Base-by-base conservation (phyloP, 176 grass and related monocot species). In the Triticum monococcum region DNA sequence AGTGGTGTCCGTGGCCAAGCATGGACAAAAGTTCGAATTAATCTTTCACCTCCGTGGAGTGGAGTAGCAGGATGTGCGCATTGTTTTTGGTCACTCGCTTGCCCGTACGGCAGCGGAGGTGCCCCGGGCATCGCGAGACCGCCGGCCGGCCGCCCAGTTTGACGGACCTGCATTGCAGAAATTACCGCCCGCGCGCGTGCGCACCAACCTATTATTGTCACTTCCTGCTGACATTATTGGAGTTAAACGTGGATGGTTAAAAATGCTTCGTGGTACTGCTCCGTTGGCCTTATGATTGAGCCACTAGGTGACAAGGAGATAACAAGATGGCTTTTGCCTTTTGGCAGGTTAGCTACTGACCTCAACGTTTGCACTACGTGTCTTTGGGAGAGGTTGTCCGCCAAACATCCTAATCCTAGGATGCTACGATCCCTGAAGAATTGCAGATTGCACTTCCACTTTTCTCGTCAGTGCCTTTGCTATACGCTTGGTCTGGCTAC, bases 71-170 rank as follows among this genome's bases (percentile, higher is more conserved):
- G 46, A 76, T 83, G 23, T 52, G 73, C 61, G 25, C 35, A 32
- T 10, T 38, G 0, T 46, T 65, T 25, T 23, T 9, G 9, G 60
- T 9, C 72, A 12, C 40, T 38, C 11, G 7, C 40, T 38, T 7
- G 16, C 22, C 6, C 64, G 72, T 72, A 72, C 89, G 68, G 68
- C 50, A 0, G 50, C 77, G 56, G 57, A 79, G 31, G 57, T 66
- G 57, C 40, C 74, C 80, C 81, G 65, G 83, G 83, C 50, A 89
- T 92, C 83, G 71, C 86, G 79, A 68, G 74, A 79, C 70, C 64
- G 28, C 28, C 28, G 28, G 28, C 28, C 28, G 28, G 28, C 28
- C 28, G 59, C 26, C 16, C 40, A 13, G 16, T 13, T 38, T 9
- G 72, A 62, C 35, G 12, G 56, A 7, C 24, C 12, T 8, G 57